phyloP scores from a whole-genome alignment of 148 eudicot genomes.

The Rhododendron williamsianum region DNA sequence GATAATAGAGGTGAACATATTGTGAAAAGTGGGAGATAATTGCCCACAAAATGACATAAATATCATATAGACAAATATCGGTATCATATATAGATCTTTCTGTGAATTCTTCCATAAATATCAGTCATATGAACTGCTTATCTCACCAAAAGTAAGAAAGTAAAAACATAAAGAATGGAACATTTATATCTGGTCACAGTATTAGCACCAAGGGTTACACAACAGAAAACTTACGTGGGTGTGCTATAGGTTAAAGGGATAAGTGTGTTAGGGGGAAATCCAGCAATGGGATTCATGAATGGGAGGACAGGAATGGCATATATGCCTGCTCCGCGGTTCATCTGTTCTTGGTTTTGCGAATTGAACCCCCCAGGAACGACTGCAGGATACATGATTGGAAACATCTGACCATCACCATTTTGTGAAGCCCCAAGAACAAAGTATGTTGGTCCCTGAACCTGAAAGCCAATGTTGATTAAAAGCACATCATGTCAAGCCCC shows the following conservation, averaged over 20 bases:
- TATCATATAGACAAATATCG: background rate
- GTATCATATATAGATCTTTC: background rate
- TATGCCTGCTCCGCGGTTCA: slow-evolving; percentile 78
- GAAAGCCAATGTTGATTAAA: slow-evolving; percentile 2
- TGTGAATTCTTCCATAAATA: background rate
- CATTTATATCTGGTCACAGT: background rate
- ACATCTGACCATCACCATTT: slow-evolving; percentile 47
- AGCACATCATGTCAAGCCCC: background rate
- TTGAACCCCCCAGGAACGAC: slow-evolving; percentile 52
- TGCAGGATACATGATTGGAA: slow-evolving; percentile 72
- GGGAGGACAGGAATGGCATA: slow-evolving; percentile 86
- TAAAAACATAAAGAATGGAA: background rate
- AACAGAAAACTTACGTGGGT: slow-evolving; percentile 63
- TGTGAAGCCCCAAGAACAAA: slow-evolving; percentile 36
- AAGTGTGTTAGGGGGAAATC: slow-evolving; percentile 65
- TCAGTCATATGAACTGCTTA: background rate
- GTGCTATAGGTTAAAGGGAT: slow-evolving; percentile 85
- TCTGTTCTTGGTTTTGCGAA: slow-evolving; percentile 57
- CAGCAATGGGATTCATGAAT: slow-evolving; percentile 49
- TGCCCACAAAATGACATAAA: background rate
- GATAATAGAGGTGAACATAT: background rate
- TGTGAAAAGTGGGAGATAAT: background rate
- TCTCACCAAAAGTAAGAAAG: background rate
- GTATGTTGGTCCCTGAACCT: slow-evolving; percentile 36
- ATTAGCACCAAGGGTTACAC: background rate